These are phyloP conservation scores for Fusarium buxicola DNA, from an alignment of 2,329 filamentous ascomycete species.

Conservation along the genomic window DNA sequence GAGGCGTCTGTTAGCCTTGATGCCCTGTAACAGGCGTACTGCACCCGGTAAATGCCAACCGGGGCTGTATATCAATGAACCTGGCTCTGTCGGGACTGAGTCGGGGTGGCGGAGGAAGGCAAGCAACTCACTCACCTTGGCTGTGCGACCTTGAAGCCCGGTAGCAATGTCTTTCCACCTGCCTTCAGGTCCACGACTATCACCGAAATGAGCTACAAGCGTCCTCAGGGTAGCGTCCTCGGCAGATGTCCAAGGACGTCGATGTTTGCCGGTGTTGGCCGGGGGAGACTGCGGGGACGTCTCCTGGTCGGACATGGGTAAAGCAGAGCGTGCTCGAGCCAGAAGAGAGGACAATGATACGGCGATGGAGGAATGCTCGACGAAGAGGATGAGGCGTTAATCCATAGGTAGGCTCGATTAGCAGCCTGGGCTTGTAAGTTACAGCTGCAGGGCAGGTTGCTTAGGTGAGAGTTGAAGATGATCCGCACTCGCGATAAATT, in stretches of 20 bases:
- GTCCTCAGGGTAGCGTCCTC: constrained; percentile 46
- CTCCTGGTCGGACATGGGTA: constrained; percentile 41
- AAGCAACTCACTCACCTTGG: constrained; percentile 39
- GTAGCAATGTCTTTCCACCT: constrained; percentile 47
- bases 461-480: not conserved
- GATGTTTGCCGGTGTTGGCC: constrained; percentile 35
- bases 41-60: not conserved
- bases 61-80: not conserved
- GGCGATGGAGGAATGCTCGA: not conserved
- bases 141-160: constrained; percentile 42
- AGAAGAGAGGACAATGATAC: not conserved
- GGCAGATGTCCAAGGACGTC: constrained; percentile 42
- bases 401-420: constrained; percentile 7
- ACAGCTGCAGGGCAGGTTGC: not conserved
- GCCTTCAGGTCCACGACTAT: constrained; percentile 42
- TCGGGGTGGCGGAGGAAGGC: constrained; percentile 1
- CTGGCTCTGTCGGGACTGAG: constrained; percentile 7
- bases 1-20: not conserved
- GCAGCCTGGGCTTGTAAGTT: not conserved
- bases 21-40: not conserved
- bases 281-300: constrained; percentile 41
- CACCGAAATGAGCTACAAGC: constrained; percentile 46
- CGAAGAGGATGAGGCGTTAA: constrained; percentile 13
- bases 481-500: constrained; percentile 4
- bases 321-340: not conserved